Base-by-base conservation (phyloP, 2,329 filamentous ascomycete species). In the Arthrobotrys sinensis region DNA sequence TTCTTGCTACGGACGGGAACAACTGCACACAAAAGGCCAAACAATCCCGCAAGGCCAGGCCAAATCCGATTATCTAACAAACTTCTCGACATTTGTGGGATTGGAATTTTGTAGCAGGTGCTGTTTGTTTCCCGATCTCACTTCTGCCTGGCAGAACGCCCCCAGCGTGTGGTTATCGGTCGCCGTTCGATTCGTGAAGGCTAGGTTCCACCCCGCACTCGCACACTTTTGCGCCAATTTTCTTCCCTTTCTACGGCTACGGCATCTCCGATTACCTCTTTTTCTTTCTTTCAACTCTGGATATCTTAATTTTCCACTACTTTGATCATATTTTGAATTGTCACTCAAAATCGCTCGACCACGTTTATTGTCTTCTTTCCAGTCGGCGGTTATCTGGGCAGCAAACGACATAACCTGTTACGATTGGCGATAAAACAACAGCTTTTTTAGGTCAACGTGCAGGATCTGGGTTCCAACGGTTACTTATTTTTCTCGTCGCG, bases 221-320 rank as follows among this genome's bases (percentile, higher is more conserved):
- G n/a, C 50, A 57, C 36, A 55, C 50, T 69, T 68, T 77, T 72
- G 75, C 66, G 75, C 75, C 60, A 68, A 72, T 72, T 72, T 70
- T 38, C 48, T 46, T n/a, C 21, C 7, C 21, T 28, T 60, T 43
- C 55, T 24, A 60, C 55, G 36, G 71, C 66, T 71, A 67, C 75
- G 62, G 65, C 52, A 36, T 65, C 32, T 62, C 65, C 62, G 53
- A 65, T 45, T 28, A 19, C n/a, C 52, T 57, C 38, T 36, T 19
- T 36, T 53, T 21, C 40, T 16, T 66, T 16, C 57, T 36, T 71
- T 55, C 57, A 45, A 52, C 50, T 36, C 40, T n/a, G 16, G 60
- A 24, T 24, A 50, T 52, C 53, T n/a, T 45, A 46, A 19, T 52
- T 21, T 53, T 67, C 55, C 24, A 50, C 40, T 24, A 28, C 24